Evolutionary conservation across 208 protist species (phyloP).

Genomic region (Crithidia fasciculata): DNA sequence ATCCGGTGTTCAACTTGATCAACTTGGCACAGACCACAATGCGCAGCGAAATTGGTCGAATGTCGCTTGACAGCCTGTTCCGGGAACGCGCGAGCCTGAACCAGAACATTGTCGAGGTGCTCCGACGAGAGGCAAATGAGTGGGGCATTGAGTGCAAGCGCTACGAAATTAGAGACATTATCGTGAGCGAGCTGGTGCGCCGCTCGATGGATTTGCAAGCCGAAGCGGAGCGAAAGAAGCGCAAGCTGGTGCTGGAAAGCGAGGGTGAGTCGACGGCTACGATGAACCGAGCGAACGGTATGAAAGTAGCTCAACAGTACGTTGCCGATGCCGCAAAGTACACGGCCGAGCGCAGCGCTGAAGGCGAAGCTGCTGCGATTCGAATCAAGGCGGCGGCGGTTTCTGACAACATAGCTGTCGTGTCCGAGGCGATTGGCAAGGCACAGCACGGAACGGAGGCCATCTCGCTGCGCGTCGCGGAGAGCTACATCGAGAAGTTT

Average conservation of each 20-base stretch:
- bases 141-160: constrained; percentile 97
- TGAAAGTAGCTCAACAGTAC: constrained; percentile 81
- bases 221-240: constrained; percentile 95
- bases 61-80: constrained; percentile 95
- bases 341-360: constrained; percentile 45
- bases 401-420: constrained; percentile 65
- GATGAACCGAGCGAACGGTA: constrained; percentile 92
- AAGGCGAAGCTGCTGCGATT: constrained; percentile 51
- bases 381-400: constrained; percentile 61
- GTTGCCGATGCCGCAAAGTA: constrained; percentile 91
- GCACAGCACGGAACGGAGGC: constrained; percentile 65
- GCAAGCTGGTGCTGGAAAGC: constrained; percentile 94
- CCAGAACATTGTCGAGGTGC: constrained; percentile 89
- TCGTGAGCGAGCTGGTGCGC: constrained; percentile 92
- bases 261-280: constrained; percentile 90
- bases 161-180: constrained; percentile 97
- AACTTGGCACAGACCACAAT: constrained; percentile 98
- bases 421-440: constrained; percentile 55
- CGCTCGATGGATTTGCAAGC: constrained; percentile 97
- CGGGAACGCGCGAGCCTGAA: constrained; percentile 94
- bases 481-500: constrained; percentile 94
- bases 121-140: constrained; percentile 88
- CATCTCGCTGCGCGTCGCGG: constrained; percentile 86
- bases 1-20: constrained; percentile 95
- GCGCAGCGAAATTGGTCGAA: constrained; percentile 95